Percentiles rank a stretch among this genome's conserved stretches.
These are phyloP conservation scores for Umbelopsis vinacea DNA, from an alignment of 192 early-diverging fungal genomes.

Conservation along the genomic window DNA sequence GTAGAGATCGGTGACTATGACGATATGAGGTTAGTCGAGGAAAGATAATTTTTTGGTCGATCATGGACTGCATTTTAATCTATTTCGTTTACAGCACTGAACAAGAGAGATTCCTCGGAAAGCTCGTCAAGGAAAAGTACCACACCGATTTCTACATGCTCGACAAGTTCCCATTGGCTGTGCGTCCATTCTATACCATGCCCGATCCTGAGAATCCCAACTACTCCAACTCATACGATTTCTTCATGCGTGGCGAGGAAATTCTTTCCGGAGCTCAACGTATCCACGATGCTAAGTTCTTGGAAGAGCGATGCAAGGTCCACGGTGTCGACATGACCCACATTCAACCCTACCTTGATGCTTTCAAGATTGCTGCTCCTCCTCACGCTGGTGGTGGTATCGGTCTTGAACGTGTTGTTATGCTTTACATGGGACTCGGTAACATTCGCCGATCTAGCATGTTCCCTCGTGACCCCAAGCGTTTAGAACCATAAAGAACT, in stretches of 20 bases:
- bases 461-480: constrained; percentile 98
- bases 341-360: constrained; percentile 92
- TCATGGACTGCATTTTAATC: constrained; percentile 9
- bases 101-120: constrained; percentile 82
- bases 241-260: constrained; percentile 99
- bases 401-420: constrained; percentile 94
- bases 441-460: constrained; percentile 92
- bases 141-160: constrained; percentile 98
- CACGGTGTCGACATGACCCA: constrained; percentile 78
- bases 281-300: constrained; percentile 87
- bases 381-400: constrained; percentile 99
- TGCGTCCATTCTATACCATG: constrained; percentile 99
- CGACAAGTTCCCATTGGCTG: constrained; percentile 97
- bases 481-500: constrained; percentile 74
- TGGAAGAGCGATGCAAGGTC: constrained; percentile 77
- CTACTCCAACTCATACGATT: constrained; percentile 99
- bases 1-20: constrained; percentile 92
- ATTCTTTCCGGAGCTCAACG: constrained; percentile 99
- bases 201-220: constrained; percentile 83
- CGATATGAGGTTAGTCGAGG: constrained; percentile 69
- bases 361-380: constrained; percentile 95
- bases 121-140: constrained; percentile 92
- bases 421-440: constrained; percentile 93
- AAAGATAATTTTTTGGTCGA: not conserved
- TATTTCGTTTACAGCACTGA: constrained; percentile 63